phyloP scores from a whole-genome alignment of 768 basidiomycete genomes.

The Flagelloscypha sp. region DNA sequence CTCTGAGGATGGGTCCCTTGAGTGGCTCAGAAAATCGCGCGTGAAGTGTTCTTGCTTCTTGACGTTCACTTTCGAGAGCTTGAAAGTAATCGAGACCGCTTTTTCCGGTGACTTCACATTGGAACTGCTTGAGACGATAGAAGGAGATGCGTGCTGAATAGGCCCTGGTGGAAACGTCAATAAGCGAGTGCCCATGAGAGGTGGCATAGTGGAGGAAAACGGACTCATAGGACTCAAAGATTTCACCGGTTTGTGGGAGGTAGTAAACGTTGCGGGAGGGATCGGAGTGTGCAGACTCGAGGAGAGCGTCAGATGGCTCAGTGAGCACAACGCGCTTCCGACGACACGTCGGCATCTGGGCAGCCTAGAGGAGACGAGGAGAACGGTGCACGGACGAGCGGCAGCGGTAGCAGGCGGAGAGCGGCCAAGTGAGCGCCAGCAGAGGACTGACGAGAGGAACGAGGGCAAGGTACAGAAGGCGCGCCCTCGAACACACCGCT shows the following conservation, averaged over 20 bases:
- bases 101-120: constrained; percentile 96
- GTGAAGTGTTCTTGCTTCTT: constrained; percentile 85
- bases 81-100: constrained; percentile 90
- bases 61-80: constrained; percentile 84
- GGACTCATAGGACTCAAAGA: constrained; percentile 94
- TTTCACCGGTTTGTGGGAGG: constrained; percentile 91
- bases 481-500: constrained; percentile 2
- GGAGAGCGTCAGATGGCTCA: constrained; percentile 65
- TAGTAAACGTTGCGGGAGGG: constrained; percentile 78
- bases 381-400: constrained; percentile 13
- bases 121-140: constrained; percentile 89
- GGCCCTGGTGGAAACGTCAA: constrained; percentile 32
- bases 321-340: constrained; percentile 87
- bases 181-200: constrained; percentile 17
- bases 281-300: constrained; percentile 55
- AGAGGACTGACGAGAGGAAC: no score
- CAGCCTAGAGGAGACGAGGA: constrained; percentile 12
- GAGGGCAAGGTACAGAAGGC: constrained; percentile 4
- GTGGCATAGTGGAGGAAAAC: constrained; percentile 26
- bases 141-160: constrained; percentile 92
- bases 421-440: no score
- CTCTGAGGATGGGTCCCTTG: constrained; percentile 83
- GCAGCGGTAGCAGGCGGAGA: no score
- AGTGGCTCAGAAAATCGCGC: constrained; percentile 87
- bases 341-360: constrained; percentile 76